A percentile compares a stretch with the other conserved stretches of the same genome.
phyloP scores from a whole-genome alignment of 139 green algal species.

The Deuterostichococcus epilithicus region DNA sequence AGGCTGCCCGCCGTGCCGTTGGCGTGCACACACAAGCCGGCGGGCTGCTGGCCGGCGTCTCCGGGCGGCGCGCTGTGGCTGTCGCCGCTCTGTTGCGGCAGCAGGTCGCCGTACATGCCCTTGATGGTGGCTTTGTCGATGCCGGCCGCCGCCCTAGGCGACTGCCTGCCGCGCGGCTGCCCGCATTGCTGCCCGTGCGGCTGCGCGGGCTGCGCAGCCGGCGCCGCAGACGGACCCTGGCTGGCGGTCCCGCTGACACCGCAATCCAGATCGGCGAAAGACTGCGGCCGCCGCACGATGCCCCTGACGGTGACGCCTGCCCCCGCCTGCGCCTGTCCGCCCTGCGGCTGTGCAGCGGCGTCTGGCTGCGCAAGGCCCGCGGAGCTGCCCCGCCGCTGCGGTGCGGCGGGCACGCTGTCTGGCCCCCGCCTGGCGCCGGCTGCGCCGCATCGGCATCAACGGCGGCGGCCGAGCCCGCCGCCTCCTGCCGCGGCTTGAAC shows the following conservation, averaged over 20 bases:
- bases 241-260: background rate
- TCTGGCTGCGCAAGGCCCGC: no score
- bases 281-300: background rate
- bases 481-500: conserved; percentile 23
- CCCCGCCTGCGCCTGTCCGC: background rate
- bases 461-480: background rate
- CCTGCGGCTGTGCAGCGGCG: no score
- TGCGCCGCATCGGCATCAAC: background rate
- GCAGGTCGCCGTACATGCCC: background rate
- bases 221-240: background rate
- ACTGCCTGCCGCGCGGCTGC: no score
- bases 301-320: background rate
- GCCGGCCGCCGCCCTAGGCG: no score
- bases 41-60: background rate
- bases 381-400: background rate
- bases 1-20: no score
- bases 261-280: background rate
- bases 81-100: background rate
- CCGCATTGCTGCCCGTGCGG: conserved; percentile 9
- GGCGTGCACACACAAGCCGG: no score
- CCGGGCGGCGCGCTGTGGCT: no score
- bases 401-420: background rate
- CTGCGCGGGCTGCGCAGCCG: background rate
- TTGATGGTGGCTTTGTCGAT: background rate
- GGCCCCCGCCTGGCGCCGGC: background rate